Base-by-base conservation (phyloP, 495 filamentous ascomycete genomes). In the Sordaria brevicollis region DNA sequence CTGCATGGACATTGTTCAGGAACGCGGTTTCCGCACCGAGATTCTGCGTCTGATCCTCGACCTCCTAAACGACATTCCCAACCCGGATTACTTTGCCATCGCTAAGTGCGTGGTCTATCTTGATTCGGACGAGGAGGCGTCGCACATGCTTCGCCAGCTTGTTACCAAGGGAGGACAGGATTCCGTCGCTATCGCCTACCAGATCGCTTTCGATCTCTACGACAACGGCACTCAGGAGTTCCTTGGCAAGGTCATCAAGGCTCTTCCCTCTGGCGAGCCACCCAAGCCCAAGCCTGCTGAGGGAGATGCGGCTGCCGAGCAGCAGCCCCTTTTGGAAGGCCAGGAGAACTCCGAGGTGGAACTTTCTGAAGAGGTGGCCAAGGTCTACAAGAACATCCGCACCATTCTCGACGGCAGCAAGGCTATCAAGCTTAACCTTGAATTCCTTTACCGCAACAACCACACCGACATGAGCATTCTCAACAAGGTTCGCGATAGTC, bases 191-290 rank as follows among this genome's bases (percentile, higher is more conserved):
- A 88, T 94, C 65, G 96, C 95, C 25, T 98, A 98, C 77, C 96
- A 99, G 76, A 95, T 98, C 35, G 94, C 95, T 2, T 99, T 99
- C 77, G 95, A 98, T 74, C 87, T 99, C 35, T 97, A 96, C 80
- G 95, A 97, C 78, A 98, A 98, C 74, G 94, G 94, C 74, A 97
- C 95, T 0, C 95, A 99, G 76, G 94, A 97, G 74, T 99, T 98
- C 75, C 81, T 99, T 19, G 89, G 90, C 71, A 97, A 93, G 80
- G 93, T 98, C 71, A 91, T 92, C 77, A 87, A 92, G 54, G 87
- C 91, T 57, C 85, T 97, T 31, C 91, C 92, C 0, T 79, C 80
- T 33, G 86, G 83, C 38, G 87, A 90, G 68, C 79, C 86, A 9
- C 80, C 84, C 15, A 84, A 86, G 68, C 83, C 86, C 76, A 71